Base-by-base conservation (phyloP, 345 rosid genomes). In the Heritiera fomes region DNA sequence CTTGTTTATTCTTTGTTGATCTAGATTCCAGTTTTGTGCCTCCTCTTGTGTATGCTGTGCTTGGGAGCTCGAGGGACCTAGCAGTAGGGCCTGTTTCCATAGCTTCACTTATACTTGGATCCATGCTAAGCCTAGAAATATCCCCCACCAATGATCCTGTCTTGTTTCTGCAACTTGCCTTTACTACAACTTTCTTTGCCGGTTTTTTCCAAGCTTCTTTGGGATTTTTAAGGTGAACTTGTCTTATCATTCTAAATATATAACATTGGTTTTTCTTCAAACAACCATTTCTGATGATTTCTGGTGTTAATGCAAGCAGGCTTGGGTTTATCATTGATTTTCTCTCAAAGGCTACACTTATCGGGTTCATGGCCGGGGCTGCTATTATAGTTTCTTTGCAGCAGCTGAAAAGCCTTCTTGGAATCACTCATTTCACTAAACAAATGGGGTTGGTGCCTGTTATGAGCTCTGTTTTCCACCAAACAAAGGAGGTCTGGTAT, bases 291-390 rank as follows among this genome's bases (percentile, higher is more conserved):
- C 56, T 45, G 12, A 28, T 11, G 78, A 52, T 34, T 71, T 8
- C 56, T 45, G 12, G 14, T 45, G 14, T n/a, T 46, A 38, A 41
- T 74, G 1, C 8, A 15, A 78, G 65, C 85, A 95, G 99, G 87
- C 89, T 95, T 52, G 99, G 99, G 41, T 93, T 95, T 59, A 90
- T 95, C 34, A 91, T 95, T 63, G 99, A 95, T 85, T 95, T 88
- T 78, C 88, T 95, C 41, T 95, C 99, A 46, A 92, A 89, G 80
- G 96, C 99, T 2, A 95, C 93, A 12, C 83, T 93, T 20, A 87
- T 90, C 14, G 99, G 99, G 47, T 95, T 95, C 90, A 93, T 93
- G 99, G 97, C 95, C 32, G 99, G 98, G 56, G 96, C 99, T 38
- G 99, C 99, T 14, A 85, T 92, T 62, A 91, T 95, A 60, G 99